Evolutionary conservation across 108 stramenopile genomes (phyloP).

Genomic region (Nitzschia putrida): DNA sequence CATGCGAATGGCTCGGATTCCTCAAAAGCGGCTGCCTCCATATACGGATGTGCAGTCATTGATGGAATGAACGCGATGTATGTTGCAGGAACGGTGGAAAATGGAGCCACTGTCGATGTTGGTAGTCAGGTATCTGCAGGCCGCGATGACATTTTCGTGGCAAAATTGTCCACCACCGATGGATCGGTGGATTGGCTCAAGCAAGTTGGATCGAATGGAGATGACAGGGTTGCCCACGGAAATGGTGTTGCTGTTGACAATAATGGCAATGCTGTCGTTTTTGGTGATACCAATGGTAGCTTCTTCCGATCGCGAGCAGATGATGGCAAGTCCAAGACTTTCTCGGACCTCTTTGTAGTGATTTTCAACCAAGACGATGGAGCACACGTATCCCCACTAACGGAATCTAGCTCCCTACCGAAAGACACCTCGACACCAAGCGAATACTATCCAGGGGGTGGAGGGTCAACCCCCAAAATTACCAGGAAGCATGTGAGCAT

Average conservation of each 20-base stretch:
- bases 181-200: slow-evolving; percentile 37
- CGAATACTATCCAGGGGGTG: slow-evolving; percentile 12
- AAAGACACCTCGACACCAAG: slow-evolving; percentile 12
- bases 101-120: slow-evolving; percentile 23
- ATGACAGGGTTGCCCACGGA: slow-evolving; percentile 47
- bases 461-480: background rate
- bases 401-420: too few species aligned
- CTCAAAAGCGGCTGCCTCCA: slow-evolving; percentile 16
- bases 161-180: slow-evolving; percentile 24
- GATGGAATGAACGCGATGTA: slow-evolving; percentile 11
- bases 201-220: slow-evolving; percentile 49
- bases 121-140: slow-evolving; percentile 27
- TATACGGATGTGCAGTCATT: slow-evolving; percentile 29
- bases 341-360: slow-evolving; percentile 34
- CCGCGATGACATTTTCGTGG: slow-evolving; percentile 53
- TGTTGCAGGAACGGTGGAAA: slow-evolving; percentile 40
- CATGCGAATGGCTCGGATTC: slow-evolving; percentile 19
- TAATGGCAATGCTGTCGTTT: slow-evolving; percentile 51
- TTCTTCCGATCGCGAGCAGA: slow-evolving; percentile 35
- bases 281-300: slow-evolving; percentile 50
- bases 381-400: slow-evolving; percentile 5
- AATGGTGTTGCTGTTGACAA: slow-evolving; percentile 38
- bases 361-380: slow-evolving; percentile 27
- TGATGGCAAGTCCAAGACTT: slow-evolving; percentile 2
- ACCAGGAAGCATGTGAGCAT: background rate